Base-by-base conservation (phyloP, 306 rosid genomes). In the Fagus crenata region DNA sequence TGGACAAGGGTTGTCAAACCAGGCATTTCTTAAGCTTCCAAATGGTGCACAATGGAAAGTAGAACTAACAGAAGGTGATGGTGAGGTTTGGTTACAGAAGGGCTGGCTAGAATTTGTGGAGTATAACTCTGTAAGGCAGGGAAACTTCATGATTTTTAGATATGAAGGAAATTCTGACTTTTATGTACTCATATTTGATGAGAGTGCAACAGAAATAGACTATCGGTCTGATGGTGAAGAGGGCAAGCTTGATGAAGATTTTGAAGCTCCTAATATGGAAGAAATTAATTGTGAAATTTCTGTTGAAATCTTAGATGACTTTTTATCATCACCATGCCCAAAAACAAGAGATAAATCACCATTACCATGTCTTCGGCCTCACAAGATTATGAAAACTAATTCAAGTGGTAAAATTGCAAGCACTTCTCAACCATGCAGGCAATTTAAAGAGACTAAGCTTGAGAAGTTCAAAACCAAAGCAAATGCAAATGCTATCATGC, bases 81-180 rank as follows among this genome's bases (percentile, higher is more conserved):
- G 77, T 36, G 18, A 35, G 3, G 78, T 53, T 53, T 79, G 82
- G 73, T 28, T 59, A 28, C 8, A 59, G 33, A 59, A 59, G 6
- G 65, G 65, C 3, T 79, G 88, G 88, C 53, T 12, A 33, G 58
- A 70, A 1, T 85, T 85, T 53, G 39, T 32, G 0, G 1, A 22
- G 5, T 67, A 67, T 37, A 60, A 68, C 42, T 73, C 75, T 4
- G 1, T 85, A 3, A 37, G 4, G 12, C 4, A 0, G 1, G 80
- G 84, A 2, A 35, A 67, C 54, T 22, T 72, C 0, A 17, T 85
- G 1, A 31, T 17, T 17, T 81, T 82, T 8, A 58, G 72, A 72
- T 76, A 79, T 22, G 68, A 68, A 40, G 84, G 75, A 51, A 67
- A 82, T 4, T 82, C 80, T 40, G 6, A 40, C 8, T 85, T 85